Base-by-base conservation (phyloP, 116 monocot species). In the Zostera marina region DNA sequence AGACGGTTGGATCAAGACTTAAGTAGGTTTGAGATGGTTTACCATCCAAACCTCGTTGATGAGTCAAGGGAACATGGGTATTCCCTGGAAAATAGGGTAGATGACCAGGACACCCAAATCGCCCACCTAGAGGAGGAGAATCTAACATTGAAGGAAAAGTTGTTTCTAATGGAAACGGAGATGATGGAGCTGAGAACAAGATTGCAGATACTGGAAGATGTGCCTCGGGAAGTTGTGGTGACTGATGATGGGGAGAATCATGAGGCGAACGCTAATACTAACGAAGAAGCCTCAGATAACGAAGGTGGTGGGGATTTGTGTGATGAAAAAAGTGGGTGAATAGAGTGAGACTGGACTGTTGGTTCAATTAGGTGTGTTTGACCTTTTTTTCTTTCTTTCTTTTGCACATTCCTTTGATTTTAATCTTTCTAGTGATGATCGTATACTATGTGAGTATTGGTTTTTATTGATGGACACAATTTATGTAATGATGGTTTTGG, bases 11-110 rank as follows among this genome's bases (percentile, higher is more conserved):
- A 91, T 42, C 91, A 91, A 42, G 87, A 92, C 58, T 54, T 92
- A 51, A 92, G 92, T 63, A 65, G 87, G 62, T 92, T 92, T 58
- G 92, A 87, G 72, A 92, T 92, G 74, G 83, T 92, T 11, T 81
- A 78, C 70, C 49, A 52, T 19, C 92, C 92, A 0, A 70, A 51
- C 54, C 12, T 24, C 10, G 76, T 65, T 0, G 73, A 77, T 15
- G 82, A 72, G 6, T 57, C 57, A 6, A 65, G 54, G 40, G 55
- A 54, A 11, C 53, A 19, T 20, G 60, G 54, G 40, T 77, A 71
- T 21, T 22, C 64, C 44, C 45, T 79, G 45, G 81, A 81, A 54
- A 73, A 74, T 24, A 57, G 74, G 8, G 74, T 77, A 23, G 73
- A 81, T 32, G 71, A 81, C 41, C 81, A 81, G 65, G 80, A 85